Evolutionary conservation across 2,329 filamentous ascomycete species (phyloP).

Genomic region (Verticillium zaregamsianum): DNA sequence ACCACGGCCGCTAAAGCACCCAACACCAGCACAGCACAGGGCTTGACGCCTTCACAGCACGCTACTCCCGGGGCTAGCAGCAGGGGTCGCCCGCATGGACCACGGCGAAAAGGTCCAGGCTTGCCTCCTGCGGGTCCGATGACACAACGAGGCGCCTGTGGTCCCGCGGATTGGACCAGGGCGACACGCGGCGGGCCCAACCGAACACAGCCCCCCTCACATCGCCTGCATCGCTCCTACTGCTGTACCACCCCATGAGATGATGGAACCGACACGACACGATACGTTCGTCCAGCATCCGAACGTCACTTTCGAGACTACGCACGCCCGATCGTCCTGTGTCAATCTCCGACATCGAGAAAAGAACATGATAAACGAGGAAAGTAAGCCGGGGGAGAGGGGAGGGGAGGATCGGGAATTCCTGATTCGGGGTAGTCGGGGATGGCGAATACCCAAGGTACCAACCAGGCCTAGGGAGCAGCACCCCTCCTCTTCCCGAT

Average conservation of each 20-base stretch:
- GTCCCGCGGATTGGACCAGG: neutral
- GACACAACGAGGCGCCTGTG: neutral
- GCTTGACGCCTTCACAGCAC: neutral
- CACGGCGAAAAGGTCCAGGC: neutral
- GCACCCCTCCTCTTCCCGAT: neutral
- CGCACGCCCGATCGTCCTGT: too few relatives aligned
- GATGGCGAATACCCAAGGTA: too few relatives aligned
- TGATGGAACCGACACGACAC: too few relatives aligned
- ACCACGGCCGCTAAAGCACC: neutral
- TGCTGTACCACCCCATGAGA: too few relatives aligned
- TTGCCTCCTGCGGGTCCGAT: neutral
- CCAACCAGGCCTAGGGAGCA: too few relatives aligned
- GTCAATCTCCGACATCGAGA: too few relatives aligned
- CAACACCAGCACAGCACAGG: neutral
- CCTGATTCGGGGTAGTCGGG: too few relatives aligned
- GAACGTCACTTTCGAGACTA: too few relatives aligned
- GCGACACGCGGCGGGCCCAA: neutral
- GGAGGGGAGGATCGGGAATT: too few relatives aligned
- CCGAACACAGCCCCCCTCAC: neutral
- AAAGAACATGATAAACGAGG: too few relatives aligned
- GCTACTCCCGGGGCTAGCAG: neutral
- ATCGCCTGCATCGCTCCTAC: neutral
- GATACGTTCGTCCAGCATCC: too few relatives aligned
- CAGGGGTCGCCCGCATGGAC: neutral
- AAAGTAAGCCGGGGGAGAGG: too few relatives aligned